Evolutionary conservation across 768 basidiomycete species (phyloP).

Genomic region (Suillus brevipes): DNA sequence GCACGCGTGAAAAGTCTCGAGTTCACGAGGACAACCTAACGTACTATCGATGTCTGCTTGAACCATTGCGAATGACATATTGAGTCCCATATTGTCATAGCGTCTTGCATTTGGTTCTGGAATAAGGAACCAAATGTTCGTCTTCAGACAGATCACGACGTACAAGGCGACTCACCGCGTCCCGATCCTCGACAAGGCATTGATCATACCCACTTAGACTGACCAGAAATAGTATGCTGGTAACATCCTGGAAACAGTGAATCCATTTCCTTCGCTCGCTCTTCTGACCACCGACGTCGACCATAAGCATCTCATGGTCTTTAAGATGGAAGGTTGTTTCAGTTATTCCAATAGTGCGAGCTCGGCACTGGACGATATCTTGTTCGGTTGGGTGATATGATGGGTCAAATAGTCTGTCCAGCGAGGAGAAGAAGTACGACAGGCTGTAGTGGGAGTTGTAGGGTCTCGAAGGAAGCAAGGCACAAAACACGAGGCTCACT

Average conservation of each 20-base stretch:
- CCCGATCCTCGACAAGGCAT: slow-evolving; percentile 89
- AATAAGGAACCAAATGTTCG: not conserved
- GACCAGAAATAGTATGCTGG: slow-evolving; percentile 88
- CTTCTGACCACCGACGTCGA: slow-evolving; percentile 94
- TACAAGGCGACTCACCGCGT: slow-evolving; percentile 60
- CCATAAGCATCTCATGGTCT: slow-evolving; percentile 87
- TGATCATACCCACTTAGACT: slow-evolving; percentile 93
- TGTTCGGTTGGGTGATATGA: slow-evolving; percentile 76
- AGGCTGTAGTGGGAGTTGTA: slow-evolving; percentile 44
- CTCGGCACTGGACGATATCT: slow-evolving; percentile 84
- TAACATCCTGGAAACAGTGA: slow-evolving; percentile 93
- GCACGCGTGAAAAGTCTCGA: slow-evolving; percentile 6
- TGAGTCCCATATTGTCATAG: slow-evolving; percentile 98
- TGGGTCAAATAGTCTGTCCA: slow-evolving; percentile 79
- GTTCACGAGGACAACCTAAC: slow-evolving; percentile 26
- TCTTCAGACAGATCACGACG: slow-evolving; percentile 4
- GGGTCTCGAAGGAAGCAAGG: not conserved
- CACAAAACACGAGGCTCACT: slow-evolving; percentile 46
- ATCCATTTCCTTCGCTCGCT: slow-evolving; percentile 93
- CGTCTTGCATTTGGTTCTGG: slow-evolving; percentile 98
- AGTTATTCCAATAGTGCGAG: slow-evolving; percentile 88
- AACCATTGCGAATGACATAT: slow-evolving; percentile 99
- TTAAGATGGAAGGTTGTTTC: slow-evolving; percentile 81
- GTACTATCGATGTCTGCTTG: slow-evolving; percentile 86
- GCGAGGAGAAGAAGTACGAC: slow-evolving; percentile 72